Conservation (phyloP, 768 basidiomycete species). For the Trametes sanguinea region DNA sequence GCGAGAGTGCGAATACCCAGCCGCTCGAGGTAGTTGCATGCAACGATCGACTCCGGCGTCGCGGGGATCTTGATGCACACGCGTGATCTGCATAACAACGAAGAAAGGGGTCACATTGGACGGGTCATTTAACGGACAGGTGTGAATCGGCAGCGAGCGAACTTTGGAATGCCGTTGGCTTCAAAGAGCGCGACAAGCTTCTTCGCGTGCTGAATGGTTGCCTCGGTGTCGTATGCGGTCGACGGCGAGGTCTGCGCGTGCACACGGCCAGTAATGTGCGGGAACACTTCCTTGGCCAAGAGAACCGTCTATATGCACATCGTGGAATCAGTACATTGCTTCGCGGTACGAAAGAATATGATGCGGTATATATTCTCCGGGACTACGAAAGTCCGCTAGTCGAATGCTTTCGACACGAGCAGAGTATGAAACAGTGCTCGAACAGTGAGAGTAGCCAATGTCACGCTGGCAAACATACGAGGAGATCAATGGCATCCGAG, state of each 20-base stretch:
- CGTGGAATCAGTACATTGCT: background rate
- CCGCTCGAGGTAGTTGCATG: slow-evolving; percentile 47
- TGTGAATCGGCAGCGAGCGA: background rate
- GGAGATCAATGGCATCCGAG: slow-evolving; percentile 40
- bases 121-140: background rate
- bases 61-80: slow-evolving; percentile 64
- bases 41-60: slow-evolving; percentile 52
- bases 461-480: slow-evolving; percentile 34
- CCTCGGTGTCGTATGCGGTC: slow-evolving; percentile 42
- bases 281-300: slow-evolving; percentile 44
- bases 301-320: slow-evolving; percentile 41
- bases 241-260: slow-evolving; percentile 48
- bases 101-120: background rate
- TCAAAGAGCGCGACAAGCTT: slow-evolving; percentile 44
- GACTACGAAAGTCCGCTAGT: too few species aligned
- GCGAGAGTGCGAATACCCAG: slow-evolving; percentile 54
- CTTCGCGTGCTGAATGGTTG: slow-evolving; percentile 45
- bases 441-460: background rate
- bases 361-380: too few species aligned
- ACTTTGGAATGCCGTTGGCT: slow-evolving; percentile 46
- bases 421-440: too few species aligned
- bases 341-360: too few species aligned
- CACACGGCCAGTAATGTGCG: slow-evolving; percentile 44
- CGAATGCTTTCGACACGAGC: too few species aligned
- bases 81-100: slow-evolving; percentile 37